A percentile compares a stretch with the other conserved stretches of the same genome.
Conservation (phyloP, 164 flowering plant genomes). For the Paratinospora sagittata region DNA sequence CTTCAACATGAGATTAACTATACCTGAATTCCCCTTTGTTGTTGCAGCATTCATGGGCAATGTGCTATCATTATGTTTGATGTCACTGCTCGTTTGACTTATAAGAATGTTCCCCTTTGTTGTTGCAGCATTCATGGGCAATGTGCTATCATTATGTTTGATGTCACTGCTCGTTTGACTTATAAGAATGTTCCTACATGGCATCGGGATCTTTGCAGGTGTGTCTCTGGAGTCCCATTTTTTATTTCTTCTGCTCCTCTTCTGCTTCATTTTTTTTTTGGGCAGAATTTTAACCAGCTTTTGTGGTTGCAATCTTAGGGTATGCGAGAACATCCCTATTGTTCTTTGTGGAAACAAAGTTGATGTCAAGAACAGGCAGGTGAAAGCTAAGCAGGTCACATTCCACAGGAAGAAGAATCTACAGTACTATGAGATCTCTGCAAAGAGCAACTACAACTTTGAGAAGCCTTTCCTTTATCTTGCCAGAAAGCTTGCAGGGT, state of each 20-base stretch:
- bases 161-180: conserved; percentile 82
- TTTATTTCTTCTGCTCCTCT: not conserved
- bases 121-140: conserved; percentile 76
- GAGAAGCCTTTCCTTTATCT: not conserved
- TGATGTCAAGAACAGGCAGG: conserved; percentile 66
- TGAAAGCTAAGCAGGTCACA: conserved; percentile 62
- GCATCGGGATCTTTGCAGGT: conserved; percentile 93
- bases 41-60: conserved; percentile 76
- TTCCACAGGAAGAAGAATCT: conserved; percentile 68
- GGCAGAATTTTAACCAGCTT: not conserved
- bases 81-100: conserved; percentile 82
- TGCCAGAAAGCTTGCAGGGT: conserved; percentile 78
- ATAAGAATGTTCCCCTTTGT: conserved; percentile 23
- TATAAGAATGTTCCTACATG: conserved; percentile 93
- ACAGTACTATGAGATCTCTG: conserved; percentile 71
- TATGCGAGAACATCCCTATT: conserved; percentile 83
- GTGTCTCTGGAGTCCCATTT: not conserved
- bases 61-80: conserved; percentile 94
- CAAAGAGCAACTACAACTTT: conserved; percentile 60
- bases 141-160: conserved; percentile 91
- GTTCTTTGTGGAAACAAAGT: conserved; percentile 91
- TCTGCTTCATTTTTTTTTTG: too few relatives aligned
- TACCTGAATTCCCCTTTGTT: not conserved
- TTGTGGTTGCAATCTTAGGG: conserved; percentile 26
- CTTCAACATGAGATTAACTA: too few relatives aligned